These are phyloP conservation scores for Crucihimalaya himalaica DNA, from an alignment of 345 rosid species.

Conservation along the genomic window DNA sequence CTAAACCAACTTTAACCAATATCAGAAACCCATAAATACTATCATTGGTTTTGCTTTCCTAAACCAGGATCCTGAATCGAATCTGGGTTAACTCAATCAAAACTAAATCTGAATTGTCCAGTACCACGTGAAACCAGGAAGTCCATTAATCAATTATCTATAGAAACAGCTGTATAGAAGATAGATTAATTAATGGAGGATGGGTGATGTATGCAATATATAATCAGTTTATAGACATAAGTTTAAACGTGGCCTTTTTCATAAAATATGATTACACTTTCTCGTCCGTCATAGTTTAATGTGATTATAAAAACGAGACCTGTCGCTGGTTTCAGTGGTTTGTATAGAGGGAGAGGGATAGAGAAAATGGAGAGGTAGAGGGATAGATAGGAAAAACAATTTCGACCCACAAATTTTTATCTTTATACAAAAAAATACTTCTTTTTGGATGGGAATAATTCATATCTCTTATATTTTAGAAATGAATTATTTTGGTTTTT, in stretches of 20 bases:
- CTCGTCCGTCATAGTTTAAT: neutral
- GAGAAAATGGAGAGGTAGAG: too few species aligned
- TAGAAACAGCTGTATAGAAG: constrained; percentile 6
- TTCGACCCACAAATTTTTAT: too few species aligned
- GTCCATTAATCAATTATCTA: constrained; percentile 4
- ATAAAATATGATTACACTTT: neutral
- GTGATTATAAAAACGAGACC: neutral
- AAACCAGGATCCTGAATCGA: neutral
- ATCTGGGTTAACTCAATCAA: neutral
- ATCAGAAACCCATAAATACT: neutral
- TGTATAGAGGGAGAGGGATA: too few species aligned
- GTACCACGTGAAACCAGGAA: constrained; percentile 22
- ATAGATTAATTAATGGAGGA: neutral
- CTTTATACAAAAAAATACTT: too few species aligned
- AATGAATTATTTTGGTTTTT: too few species aligned
- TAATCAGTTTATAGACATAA: neutral
- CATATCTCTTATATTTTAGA: too few species aligned
- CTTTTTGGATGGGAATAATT: too few species aligned
- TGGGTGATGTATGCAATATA: neutral
- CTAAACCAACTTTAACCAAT: neutral
- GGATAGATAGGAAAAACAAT: too few species aligned
- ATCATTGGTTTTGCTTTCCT: neutral
- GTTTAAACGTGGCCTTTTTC: neutral
- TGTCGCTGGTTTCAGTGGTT: neutral
- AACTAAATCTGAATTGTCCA: constrained; percentile 1